Conservation (phyloP, 805 yeast species). For the Yamadazyma takamatsuzukensis region DNA sequence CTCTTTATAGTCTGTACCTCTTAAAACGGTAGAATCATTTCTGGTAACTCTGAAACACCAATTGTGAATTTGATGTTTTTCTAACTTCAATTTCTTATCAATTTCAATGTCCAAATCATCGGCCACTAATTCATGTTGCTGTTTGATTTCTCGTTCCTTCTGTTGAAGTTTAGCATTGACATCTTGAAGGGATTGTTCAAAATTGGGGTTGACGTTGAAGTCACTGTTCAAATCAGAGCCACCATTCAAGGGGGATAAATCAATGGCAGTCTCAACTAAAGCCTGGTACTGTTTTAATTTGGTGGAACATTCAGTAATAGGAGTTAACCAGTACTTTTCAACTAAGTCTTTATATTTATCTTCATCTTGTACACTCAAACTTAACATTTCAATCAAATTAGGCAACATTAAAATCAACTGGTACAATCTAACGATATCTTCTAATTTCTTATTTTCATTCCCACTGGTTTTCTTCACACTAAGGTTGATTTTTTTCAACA, state of each 20-base stretch:
- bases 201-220: slow-evolving; percentile 82
- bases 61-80: slow-evolving; percentile 82
- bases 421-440: slow-evolving; percentile 85
- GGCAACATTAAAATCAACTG: slow-evolving; percentile 75
- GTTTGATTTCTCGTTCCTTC: slow-evolving; percentile 51
- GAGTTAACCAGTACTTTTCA: slow-evolving; percentile 52
- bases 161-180: slow-evolving; percentile 57
- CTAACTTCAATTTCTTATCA: slow-evolving; percentile 86
- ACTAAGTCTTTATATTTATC: slow-evolving; percentile 35
- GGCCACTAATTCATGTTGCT: slow-evolving; percentile 60
- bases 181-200: slow-evolving; percentile 69
- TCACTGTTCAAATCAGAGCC: slow-evolving; percentile 50
- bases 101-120: slow-evolving; percentile 77
- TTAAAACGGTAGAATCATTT: slow-evolving; percentile 76
- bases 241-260: slow-evolving; percentile 62
- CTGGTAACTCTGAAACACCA: slow-evolving; percentile 95
- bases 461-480: slow-evolving; percentile 28
- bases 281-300: slow-evolving; percentile 71
- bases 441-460: slow-evolving; percentile 58
- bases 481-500: slow-evolving; percentile 59
- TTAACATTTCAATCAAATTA: slow-evolving; percentile 54
- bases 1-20: slow-evolving; percentile 64
- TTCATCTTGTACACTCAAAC: slow-evolving; percentile 35
- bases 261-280: slow-evolving; percentile 89
- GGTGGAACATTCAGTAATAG: slow-evolving; percentile 45